Base-by-base conservation (phyloP, 106 monocot species). In the Amphibolis antarctica region DNA sequence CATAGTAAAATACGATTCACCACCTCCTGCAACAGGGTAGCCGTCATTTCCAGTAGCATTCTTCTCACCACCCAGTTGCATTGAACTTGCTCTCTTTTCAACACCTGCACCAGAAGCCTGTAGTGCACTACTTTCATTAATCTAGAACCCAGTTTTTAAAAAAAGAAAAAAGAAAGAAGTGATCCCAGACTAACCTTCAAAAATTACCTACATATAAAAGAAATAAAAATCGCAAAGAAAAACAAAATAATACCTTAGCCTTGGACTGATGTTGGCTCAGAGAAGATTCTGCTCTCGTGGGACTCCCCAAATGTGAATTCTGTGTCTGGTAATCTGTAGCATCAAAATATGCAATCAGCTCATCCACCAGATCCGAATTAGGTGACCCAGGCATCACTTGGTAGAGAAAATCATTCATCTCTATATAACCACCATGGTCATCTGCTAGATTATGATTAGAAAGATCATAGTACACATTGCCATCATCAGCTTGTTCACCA, bases 291-390 rank as follows among this genome's bases (percentile, higher is more conserved):
- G 20, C 0, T 22, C 42, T 59, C 29, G 27, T 43, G 0, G 26
- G 25, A 64, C 63, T 23, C 23, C 53, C 66, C 6, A 59, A 20
- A 71, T 29, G 25, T 60, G 71, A 69, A 63, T 62, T 62, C 5
- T 81, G 66, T 24, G 79, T 65, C 53, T 67, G 65, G 24, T 73
- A 44, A 28, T 86, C 83, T 14, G 83, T 74, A 22, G 76, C 73
- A 59, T 60, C 57, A 43, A 74, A 74, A 46, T 74, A 74, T 60
- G 73, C 73, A 12, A 66, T 49, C 13, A 74, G 29, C 9, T 74
- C 73, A 58, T 74, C 66, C 65, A 74, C 50, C 19, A 43, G 45
- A 72, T 64, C 72, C 31, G 55, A 51, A 20, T 10, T 30, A 44
- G 6, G 36, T 28, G 49, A 47, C 48, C n/a, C 29, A 31, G 24